Evolutionary conservation across 2,329 filamentous ascomycete genomes (phyloP).

Genomic region (Kalmusia sp.): DNA sequence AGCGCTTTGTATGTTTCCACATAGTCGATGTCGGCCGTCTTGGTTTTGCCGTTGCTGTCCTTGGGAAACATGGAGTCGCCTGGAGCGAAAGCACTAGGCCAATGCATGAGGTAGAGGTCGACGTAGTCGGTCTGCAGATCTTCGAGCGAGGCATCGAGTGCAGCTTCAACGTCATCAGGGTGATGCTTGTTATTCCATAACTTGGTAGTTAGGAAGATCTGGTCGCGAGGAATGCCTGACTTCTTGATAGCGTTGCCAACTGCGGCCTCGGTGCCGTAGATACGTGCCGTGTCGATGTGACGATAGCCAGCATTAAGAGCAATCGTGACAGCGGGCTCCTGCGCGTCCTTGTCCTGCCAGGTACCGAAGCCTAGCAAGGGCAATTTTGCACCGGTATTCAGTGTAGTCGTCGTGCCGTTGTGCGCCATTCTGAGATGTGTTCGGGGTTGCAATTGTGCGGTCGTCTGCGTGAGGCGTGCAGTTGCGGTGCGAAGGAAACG

Average conservation of each 20-base stretch:
- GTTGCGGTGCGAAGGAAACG: slow-evolving; percentile 12
- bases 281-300: slow-evolving; percentile 22
- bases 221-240: slow-evolving; percentile 47
- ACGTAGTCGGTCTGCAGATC: slow-evolving; percentile 87
- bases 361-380: slow-evolving; percentile 68
- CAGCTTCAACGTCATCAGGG: slow-evolving; percentile 67
- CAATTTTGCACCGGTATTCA: slow-evolving; percentile 75
- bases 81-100: slow-evolving; percentile 84
- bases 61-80: slow-evolving; percentile 66
- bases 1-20: slow-evolving; percentile 49
- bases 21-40: slow-evolving; percentile 33
- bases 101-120: slow-evolving; percentile 78
- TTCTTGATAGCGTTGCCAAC: slow-evolving; percentile 37
- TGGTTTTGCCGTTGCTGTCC: slow-evolving; percentile 49
- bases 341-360: slow-evolving; percentile 27
- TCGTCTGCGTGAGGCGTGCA: slow-evolving; percentile 15
- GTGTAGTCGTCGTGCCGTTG: slow-evolving; percentile 52
- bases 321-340: slow-evolving; percentile 45
- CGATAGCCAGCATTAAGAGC: slow-evolving; percentile 23
- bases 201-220: slow-evolving; percentile 68
- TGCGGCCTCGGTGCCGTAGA: slow-evolving; percentile 30
- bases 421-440: slow-evolving; percentile 31
- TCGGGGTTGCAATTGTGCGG: slow-evolving; percentile 9
- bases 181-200: slow-evolving; percentile 92
- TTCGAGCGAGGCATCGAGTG: slow-evolving; percentile 75